Evolutionary conservation across 371 early-diverging fungal species (phyloP).

Genomic region (Aphelidium insulamus): DNA sequence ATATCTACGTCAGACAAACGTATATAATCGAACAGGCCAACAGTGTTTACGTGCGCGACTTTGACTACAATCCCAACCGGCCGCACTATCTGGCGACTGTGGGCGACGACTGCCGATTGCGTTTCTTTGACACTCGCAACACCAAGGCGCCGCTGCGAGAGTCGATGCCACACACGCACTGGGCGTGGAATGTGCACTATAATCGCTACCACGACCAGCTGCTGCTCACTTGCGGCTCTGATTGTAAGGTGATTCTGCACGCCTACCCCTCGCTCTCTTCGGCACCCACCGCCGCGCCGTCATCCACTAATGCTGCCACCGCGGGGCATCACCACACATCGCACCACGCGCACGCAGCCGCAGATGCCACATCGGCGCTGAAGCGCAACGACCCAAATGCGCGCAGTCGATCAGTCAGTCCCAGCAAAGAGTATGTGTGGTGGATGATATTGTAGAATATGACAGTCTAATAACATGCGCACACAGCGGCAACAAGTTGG

Average conservation of each 20-base stretch:
- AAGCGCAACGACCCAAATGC: neutral
- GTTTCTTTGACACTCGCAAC: conserved; percentile 62
- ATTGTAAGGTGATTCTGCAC: conserved; percentile 61
- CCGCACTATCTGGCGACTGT: conserved; percentile 55
- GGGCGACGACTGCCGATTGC: conserved; percentile 58
- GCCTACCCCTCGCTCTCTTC: conserved; percentile 61
- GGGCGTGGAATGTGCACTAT: conserved; percentile 64
- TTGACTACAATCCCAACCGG: conserved; percentile 68
- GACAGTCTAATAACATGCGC: neutral
- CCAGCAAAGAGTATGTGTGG: neutral
- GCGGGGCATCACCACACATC: too few relatives aligned
- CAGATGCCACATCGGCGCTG: too few relatives aligned
- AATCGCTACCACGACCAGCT: conserved; percentile 78
- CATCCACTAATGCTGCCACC: too few relatives aligned
- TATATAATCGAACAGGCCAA: conserved; percentile 32
- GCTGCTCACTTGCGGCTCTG: conserved; percentile 54
- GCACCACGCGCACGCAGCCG: too few relatives aligned
- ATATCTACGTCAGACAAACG: conserved; percentile 10
- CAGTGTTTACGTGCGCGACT: conserved; percentile 29
- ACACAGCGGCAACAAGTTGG: conserved; percentile 16
- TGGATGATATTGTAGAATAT: neutral
- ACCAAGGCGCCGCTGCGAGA: conserved; percentile 22
- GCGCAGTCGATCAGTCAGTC: neutral
- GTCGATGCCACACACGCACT: conserved; percentile 57
- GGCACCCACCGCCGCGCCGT: too few relatives aligned